phyloP scores from a whole-genome alignment of 2,329 filamentous ascomycete genomes.

The Tolypocladium tundrense region DNA sequence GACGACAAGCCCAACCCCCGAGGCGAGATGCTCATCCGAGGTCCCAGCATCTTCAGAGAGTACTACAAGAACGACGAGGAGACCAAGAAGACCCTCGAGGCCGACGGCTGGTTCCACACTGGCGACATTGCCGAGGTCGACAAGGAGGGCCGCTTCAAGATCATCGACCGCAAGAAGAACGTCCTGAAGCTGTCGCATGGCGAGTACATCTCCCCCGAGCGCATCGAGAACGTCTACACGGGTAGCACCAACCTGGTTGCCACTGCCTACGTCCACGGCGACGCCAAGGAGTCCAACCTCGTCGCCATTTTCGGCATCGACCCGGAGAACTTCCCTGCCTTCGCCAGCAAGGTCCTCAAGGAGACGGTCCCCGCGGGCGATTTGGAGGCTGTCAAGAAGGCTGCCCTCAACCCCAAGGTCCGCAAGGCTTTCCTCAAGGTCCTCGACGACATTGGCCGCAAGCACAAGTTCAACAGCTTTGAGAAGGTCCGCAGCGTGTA shows the following conservation, averaged over 20 bases:
- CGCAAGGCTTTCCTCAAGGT: constrained; percentile 66
- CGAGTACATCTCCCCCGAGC: constrained; percentile 95
- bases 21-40: constrained; percentile 78
- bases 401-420: constrained; percentile 59
- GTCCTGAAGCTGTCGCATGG: constrained; percentile 97
- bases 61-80: constrained; percentile 89
- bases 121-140: constrained; percentile 87
- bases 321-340: constrained; percentile 71
- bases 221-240: constrained; percentile 89
- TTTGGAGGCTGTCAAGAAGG: constrained; percentile 53
- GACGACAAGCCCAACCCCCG: constrained; percentile 84
- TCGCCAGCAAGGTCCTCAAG: constrained; percentile 67
- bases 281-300: constrained; percentile 68
- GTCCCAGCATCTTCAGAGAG: constrained; percentile 68
- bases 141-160: constrained; percentile 74
- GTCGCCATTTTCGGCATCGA: constrained; percentile 85
- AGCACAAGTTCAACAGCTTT: constrained; percentile 84
- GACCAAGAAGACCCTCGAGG: constrained; percentile 69
- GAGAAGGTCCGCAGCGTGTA: constrained; percentile 69
- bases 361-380: constrained; percentile 56
- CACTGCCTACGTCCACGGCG: constrained; percentile 84
- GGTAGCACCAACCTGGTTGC: constrained; percentile 69
- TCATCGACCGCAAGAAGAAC: constrained; percentile 97
- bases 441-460: constrained; percentile 66
- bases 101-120: constrained; percentile 94